A percentile compares a stretch with the other conserved stretches of the same genome.
Conservation (phyloP, 2,329 filamentous ascomycete species). For the Paecilomyces formosus region DNA sequence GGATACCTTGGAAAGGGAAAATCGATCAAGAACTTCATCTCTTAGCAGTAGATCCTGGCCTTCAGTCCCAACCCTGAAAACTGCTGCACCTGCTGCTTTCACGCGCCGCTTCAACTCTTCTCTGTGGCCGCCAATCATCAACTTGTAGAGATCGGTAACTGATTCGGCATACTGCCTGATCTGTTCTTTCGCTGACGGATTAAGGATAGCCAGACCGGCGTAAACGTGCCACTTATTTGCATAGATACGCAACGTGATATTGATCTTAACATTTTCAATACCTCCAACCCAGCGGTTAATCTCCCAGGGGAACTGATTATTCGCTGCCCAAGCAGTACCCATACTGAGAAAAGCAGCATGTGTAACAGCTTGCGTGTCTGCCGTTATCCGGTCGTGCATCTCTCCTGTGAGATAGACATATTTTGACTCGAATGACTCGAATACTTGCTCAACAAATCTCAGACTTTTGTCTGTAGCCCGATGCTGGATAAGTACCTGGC, state of each 20-base stretch:
- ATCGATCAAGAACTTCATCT: conserved; percentile 79
- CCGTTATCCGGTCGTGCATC: conserved; percentile 93
- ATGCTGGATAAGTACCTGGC: conserved; percentile 76
- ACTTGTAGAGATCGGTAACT: conserved; percentile 89
- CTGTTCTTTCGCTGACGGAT: conserved; percentile 84
- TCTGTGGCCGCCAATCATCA: conserved; percentile 83
- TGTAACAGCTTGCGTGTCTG: conserved; percentile 95
- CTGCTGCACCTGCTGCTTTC: conserved; percentile 67
- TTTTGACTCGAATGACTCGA: conserved; percentile 77
- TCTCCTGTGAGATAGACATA: conserved; percentile 79
- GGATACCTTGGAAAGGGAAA: conserved; percentile 67
- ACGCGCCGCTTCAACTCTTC: conserved; percentile 69
- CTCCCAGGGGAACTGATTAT: conserved; percentile 95
- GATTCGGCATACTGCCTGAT: conserved; percentile 90
- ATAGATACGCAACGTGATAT: conserved; percentile 94
- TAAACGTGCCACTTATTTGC: conserved; percentile 99
- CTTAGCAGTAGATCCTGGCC: conserved; percentile 61
- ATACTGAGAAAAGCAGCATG: conserved; percentile 95
- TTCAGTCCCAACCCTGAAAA: conserved; percentile 50
- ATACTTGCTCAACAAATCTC: conserved; percentile 68
- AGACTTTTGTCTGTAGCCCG: conserved; percentile 72
- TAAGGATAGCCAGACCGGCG: conserved; percentile 91
- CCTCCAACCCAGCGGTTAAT: conserved; percentile 91
- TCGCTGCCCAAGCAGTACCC: conserved; percentile 96
- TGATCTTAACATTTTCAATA: conserved; percentile 99